Conservation (phyloP, 306 rosid genomes). For the Biancaea sappan region DNA sequence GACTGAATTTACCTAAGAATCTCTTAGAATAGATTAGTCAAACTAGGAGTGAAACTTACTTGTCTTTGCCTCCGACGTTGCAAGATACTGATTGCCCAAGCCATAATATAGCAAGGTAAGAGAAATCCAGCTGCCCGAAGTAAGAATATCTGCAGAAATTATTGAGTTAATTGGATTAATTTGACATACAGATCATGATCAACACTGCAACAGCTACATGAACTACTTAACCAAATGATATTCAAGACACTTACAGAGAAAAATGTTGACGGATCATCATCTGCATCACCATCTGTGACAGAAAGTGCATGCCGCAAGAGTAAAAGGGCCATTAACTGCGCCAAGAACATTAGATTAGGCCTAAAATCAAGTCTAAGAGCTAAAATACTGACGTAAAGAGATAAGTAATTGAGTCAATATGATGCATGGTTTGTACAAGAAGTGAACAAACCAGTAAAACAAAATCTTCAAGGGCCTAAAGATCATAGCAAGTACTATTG, state of each 20-base stretch:
- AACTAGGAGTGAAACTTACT: slow-evolving; percentile 43
- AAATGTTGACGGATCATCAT: slow-evolving; percentile 72
- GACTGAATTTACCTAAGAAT: background rate
- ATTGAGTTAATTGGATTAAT: slow-evolving; percentile 27
- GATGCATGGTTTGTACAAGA: background rate
- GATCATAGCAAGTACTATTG: slow-evolving; percentile 1
- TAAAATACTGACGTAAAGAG: background rate
- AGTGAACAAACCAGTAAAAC: background rate
- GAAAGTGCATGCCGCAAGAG: slow-evolving; percentile 85
- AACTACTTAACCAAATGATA: slow-evolving; percentile 8
- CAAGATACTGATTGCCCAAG: slow-evolving; percentile 96
- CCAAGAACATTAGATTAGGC: slow-evolving; percentile 27
- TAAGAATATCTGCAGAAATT: slow-evolving; percentile 71
- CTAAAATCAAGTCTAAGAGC: slow-evolving; percentile 17
- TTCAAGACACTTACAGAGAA: slow-evolving; percentile 64
- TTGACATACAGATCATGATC: background rate
- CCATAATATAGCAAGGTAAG: slow-evolving; percentile 97
- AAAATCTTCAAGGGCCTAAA: background rate
- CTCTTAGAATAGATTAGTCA: slow-evolving; percentile 9
- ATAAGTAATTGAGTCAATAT: background rate
- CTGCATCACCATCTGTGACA: slow-evolving; percentile 64
- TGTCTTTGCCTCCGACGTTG: slow-evolving; percentile 97
- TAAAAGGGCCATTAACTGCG: slow-evolving; percentile 90
- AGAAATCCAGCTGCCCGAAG: slow-evolving; percentile 97
- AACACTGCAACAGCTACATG: background rate